These are phyloP conservation scores for Talaromyces marneffei DNA, from an alignment of 2,329 filamentous ascomycete genomes.

Conservation along the genomic window DNA sequence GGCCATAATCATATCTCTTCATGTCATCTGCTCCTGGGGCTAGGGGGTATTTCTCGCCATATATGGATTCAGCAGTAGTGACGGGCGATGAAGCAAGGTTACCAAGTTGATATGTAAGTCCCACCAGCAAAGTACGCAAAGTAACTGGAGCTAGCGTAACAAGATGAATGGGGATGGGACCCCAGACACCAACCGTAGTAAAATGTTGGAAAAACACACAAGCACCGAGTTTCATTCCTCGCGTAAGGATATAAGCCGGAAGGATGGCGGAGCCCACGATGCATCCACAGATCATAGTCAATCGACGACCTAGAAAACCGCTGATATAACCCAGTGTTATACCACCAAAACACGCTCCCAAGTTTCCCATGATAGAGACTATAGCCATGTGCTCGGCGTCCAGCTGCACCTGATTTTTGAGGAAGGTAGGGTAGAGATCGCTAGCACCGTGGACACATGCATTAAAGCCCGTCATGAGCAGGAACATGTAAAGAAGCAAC, in stretches of 20 bases:
- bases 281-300: constrained; percentile 31
- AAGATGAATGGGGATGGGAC: constrained; percentile 35
- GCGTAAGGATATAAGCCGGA: constrained; percentile 30
- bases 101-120: constrained; percentile 36
- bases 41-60: constrained; percentile 39
- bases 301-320: constrained; percentile 31
- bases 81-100: constrained; percentile 37
- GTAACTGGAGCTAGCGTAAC: constrained; percentile 31
- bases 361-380: constrained; percentile 29
- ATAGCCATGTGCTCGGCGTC: constrained; percentile 28
- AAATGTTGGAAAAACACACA: constrained; percentile 35
- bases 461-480: constrained; percentile 35
- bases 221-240: constrained; percentile 27
- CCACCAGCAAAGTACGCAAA: constrained; percentile 32
- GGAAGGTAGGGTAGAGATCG: constrained; percentile 39
- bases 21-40: constrained; percentile 26
- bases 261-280: constrained; percentile 32
- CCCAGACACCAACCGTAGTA: constrained; percentile 35
- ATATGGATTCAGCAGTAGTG: constrained; percentile 39
- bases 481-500: constrained; percentile 32
- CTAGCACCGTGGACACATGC: constrained; percentile 32
- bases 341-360: constrained; percentile 32
- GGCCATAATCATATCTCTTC: constrained; percentile 38
- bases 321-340: constrained; percentile 32
- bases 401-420: constrained; percentile 33